Evolutionary conservation across 352 stramenopile genomes (phyloP).

Genomic region (Phytophthora hybrid): DNA sequence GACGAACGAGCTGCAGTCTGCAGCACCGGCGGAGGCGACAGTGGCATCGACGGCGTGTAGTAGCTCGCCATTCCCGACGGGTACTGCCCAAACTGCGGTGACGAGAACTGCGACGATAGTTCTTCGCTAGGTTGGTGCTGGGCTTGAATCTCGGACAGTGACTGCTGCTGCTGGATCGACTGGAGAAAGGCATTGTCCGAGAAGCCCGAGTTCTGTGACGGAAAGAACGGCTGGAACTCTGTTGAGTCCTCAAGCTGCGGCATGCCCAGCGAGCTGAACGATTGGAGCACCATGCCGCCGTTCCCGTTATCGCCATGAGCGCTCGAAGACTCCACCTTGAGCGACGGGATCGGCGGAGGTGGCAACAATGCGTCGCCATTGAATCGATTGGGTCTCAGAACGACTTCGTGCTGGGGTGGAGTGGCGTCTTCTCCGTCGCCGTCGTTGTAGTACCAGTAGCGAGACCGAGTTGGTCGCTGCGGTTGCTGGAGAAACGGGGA

Average conservation of each 20-base stretch:
- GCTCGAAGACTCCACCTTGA: conserved; percentile 18
- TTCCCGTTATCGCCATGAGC: neutral
- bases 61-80: conserved; percentile 14
- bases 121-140: conserved; percentile 23
- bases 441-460: conserved; percentile 22
- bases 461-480: conserved; percentile 1
- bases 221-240: conserved; percentile 40
- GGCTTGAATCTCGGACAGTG: neutral
- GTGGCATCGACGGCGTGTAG: conserved; percentile 18
- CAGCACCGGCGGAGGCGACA: conserved; percentile 7
- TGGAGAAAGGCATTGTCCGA: conserved; percentile 3
- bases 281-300: conserved; percentile 12
- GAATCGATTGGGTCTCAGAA: conserved; percentile 8
- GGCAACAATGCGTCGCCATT: neutral
- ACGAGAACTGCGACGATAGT: conserved; percentile 15
- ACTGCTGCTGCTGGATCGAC: conserved; percentile 17
- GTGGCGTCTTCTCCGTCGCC: conserved; percentile 13
- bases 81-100: conserved; percentile 25
- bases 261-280: conserved; percentile 23
- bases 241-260: conserved; percentile 39
- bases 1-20: conserved; percentile 6
- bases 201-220: conserved; percentile 14
- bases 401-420: neutral
- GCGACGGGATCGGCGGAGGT: conserved; percentile 9
- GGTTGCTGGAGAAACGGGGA: conserved; percentile 20